Conservation (phyloP, 78 protist genomes). For the Protostelium mycophagum region DNA sequence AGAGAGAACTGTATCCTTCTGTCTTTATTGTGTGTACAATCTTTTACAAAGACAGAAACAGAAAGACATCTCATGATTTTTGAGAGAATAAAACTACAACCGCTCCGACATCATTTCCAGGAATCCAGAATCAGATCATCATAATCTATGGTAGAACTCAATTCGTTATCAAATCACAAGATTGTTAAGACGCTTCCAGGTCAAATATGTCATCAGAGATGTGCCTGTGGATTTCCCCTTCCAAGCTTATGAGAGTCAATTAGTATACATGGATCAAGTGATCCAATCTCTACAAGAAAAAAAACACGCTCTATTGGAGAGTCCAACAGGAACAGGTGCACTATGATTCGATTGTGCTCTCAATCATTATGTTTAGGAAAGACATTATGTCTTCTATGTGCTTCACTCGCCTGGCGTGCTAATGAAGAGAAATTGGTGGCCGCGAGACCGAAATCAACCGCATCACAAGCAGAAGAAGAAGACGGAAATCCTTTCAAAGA, state of each 20-base stretch:
- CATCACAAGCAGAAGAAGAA: background rate
- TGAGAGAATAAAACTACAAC: no score
- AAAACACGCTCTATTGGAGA: constrained; percentile 69
- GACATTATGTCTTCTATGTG: constrained; percentile 78
- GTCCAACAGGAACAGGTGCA: constrained; percentile 89
- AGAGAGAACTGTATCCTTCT: no score
- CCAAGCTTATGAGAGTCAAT: constrained; percentile 1
- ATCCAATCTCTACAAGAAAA: constrained; percentile 33
- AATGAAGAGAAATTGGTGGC: background rate
- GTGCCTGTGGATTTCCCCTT: constrained; percentile 22
- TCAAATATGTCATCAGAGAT: background rate
- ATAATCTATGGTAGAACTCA: no score
- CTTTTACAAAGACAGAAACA: no score
- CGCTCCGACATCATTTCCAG: no score
- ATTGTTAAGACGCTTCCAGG: no score
- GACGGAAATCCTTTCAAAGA: background rate
- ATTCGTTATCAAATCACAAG: no score
- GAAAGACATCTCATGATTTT: no score
- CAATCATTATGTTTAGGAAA: no score
- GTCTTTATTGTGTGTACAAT: no score
- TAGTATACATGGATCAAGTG: constrained; percentile 25
- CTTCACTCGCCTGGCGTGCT: constrained; percentile 46
- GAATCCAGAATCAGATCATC: no score
- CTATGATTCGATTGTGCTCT: no score
- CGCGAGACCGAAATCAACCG: background rate